Percentiles rank a stretch among this genome's conserved stretches.
phyloP scores from a whole-genome alignment of 495 filamentous ascomycete genomes.

The Trichoderma reesei region DNA sequence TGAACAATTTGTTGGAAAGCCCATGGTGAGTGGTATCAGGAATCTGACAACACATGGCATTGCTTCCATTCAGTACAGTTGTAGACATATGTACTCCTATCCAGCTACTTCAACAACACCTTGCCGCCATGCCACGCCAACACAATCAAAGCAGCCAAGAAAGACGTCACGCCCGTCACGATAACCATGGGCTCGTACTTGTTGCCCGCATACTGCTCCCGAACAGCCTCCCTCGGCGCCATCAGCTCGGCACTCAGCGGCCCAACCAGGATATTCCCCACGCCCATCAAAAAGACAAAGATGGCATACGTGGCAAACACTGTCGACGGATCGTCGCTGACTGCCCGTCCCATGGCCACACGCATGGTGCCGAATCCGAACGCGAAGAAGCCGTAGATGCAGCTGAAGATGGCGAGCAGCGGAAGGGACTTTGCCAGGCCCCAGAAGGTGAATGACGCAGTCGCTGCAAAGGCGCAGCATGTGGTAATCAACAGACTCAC shows the following conservation, averaged over 20 bases:
- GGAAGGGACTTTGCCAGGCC: conserved; percentile 20
- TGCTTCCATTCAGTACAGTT: not conserved
- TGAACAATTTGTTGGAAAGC: not conserved
- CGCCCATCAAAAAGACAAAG: conserved; percentile 16
- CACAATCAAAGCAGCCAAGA: not conserved
- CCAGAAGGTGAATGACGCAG: conserved; percentile 23
- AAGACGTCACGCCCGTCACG: not conserved
- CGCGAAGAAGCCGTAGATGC: conserved; percentile 31
- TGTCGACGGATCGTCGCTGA: conserved; percentile 20
- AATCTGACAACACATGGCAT: not conserved
- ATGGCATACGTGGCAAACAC: conserved; percentile 21
- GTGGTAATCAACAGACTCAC: conserved; percentile 7
- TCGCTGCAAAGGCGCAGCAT: conserved; percentile 12
- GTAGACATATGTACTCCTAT: not conserved
- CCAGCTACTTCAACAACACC: not conserved
- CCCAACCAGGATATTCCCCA: conserved; percentile 28
- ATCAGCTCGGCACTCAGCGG: conserved; percentile 20
- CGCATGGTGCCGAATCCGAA: conserved; percentile 25
- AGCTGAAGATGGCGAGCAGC: conserved; percentile 19
- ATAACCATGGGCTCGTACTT: conserved; percentile 2
- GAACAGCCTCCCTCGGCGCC: not conserved
- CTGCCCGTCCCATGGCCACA: conserved; percentile 20
- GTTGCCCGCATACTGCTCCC: not conserved
- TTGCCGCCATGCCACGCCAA: not conserved
- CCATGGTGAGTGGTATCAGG: too few relatives aligned